phyloP scores from a whole-genome alignment of 768 basidiomycete genomes.

The Guyanaporus albipodus region DNA sequence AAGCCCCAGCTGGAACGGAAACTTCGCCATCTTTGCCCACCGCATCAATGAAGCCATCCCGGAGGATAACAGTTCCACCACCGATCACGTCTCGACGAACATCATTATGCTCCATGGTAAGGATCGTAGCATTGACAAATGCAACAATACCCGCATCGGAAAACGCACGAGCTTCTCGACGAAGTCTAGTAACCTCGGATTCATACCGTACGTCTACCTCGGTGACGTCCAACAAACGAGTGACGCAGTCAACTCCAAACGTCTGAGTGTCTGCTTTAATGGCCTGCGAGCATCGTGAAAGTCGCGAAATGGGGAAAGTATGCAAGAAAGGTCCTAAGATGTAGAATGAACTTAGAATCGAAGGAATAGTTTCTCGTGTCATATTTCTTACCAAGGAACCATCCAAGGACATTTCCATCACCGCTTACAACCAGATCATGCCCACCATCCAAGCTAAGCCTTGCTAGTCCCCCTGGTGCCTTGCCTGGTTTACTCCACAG shows the following conservation, averaged over 20 bases:
- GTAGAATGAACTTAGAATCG: background rate
- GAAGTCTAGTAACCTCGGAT: constrained; percentile 59
- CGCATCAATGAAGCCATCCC: constrained; percentile 55
- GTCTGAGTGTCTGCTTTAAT: constrained; percentile 47
- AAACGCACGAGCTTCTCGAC: constrained; percentile 40
- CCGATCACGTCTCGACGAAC: constrained; percentile 45
- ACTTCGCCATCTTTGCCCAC: constrained; percentile 37
- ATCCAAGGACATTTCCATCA: constrained; percentile 64
- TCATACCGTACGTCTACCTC: constrained; percentile 56
- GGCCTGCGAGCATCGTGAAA: constrained; percentile 44
- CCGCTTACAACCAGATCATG: constrained; percentile 63
- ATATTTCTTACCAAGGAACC: constrained; percentile 59
- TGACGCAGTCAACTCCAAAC: constrained; percentile 63
- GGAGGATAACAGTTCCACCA: constrained; percentile 49
- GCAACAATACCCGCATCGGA: constrained; percentile 43
- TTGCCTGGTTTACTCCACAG: constrained; percentile 72
- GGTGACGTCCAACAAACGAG: constrained; percentile 51
- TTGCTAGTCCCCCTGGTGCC: constrained; percentile 54
- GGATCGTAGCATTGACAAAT: constrained; percentile 62
- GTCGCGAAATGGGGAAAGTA: constrained; percentile 51
- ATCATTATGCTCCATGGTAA: constrained; percentile 63
- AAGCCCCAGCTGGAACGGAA: constrained; percentile 36
- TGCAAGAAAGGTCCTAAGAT: constrained; percentile 39
- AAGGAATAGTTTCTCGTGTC: background rate
- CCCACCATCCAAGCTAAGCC: constrained; percentile 70